Conservation (phyloP, 2,329 filamentous ascomycete genomes). For the Scedosporium aurantiacum region DNA sequence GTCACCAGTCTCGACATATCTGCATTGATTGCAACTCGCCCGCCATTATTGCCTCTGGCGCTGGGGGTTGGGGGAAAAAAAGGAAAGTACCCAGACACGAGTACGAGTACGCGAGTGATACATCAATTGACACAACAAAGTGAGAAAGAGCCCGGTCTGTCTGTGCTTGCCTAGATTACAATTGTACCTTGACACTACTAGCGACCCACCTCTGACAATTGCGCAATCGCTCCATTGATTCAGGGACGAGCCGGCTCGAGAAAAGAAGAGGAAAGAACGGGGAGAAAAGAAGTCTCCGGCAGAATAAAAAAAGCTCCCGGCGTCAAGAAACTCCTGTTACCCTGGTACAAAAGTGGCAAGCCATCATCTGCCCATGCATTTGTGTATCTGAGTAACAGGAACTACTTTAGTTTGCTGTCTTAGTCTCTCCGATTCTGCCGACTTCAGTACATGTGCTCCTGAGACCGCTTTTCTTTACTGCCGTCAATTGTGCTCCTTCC, state of each 20-base stretch:
- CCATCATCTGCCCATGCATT: not conserved
- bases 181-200: not conserved
- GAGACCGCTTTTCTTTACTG: conserved; percentile 1
- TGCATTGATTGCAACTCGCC: not conserved
- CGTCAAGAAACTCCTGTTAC: not conserved
- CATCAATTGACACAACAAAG: not conserved
- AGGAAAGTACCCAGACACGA: not conserved
- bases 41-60: not conserved
- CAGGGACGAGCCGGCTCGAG: not conserved
- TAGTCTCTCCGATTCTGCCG: not conserved
- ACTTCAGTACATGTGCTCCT: not conserved
- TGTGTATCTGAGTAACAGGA: not conserved
- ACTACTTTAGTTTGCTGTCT: not conserved
- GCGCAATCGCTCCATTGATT: not conserved
- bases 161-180: not conserved
- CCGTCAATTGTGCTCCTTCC: not conserved
- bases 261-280: not conserved
- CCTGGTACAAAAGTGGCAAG: not conserved
- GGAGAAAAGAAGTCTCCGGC: not conserved
- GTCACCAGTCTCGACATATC: not conserved
- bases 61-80: not conserved
- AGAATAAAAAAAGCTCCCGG: not conserved
- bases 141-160: not conserved
- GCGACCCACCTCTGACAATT: not conserved
- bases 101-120: not conserved